Conservation (phyloP, 2,329 filamentous ascomycete genomes). For the Alternaria sp. region DNA sequence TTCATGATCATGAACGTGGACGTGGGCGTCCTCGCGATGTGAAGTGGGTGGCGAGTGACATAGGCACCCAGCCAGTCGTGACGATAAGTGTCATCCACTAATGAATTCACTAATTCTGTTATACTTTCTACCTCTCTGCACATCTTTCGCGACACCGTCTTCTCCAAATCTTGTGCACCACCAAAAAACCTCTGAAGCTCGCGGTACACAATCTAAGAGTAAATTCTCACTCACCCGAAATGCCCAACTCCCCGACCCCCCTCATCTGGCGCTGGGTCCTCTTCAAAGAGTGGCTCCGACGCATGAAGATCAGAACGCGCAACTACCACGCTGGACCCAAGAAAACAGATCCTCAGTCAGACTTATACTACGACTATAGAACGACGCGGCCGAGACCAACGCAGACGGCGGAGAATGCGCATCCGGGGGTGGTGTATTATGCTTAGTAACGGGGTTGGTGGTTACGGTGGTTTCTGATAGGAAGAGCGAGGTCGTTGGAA, state of each 20-base stretch:
- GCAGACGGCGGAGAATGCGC: neutral
- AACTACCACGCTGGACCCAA: slow-evolving; percentile 2
- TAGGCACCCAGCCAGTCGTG: neutral
- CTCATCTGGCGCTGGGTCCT: neutral
- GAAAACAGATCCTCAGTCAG: neutral
- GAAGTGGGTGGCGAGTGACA: neutral
- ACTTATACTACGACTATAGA: slow-evolving; percentile 8
- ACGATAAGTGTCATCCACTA: neutral
- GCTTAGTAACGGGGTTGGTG: neutral
- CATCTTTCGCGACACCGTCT: neutral
- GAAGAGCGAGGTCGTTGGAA: neutral
- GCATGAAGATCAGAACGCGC: neutral
- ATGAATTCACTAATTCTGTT: neutral
- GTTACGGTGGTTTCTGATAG: neutral
- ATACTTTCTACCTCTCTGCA: neutral
- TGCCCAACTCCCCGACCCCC: neutral
- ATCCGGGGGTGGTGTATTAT: slow-evolving; percentile 4
- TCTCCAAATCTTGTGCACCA: neutral
- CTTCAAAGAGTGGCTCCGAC: slow-evolving; percentile 2
- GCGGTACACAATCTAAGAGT: neutral
- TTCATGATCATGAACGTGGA: neutral
- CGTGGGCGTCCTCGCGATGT: neutral
- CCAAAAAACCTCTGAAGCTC: neutral
- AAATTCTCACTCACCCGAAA: neutral
- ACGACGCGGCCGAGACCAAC: neutral